Percentiles rank a stretch among this genome's conserved stretches.
These are phyloP conservation scores for Sporothrix dimorphospora DNA, from an alignment of 2,329 filamentous ascomycete genomes.

Conservation along the genomic window DNA sequence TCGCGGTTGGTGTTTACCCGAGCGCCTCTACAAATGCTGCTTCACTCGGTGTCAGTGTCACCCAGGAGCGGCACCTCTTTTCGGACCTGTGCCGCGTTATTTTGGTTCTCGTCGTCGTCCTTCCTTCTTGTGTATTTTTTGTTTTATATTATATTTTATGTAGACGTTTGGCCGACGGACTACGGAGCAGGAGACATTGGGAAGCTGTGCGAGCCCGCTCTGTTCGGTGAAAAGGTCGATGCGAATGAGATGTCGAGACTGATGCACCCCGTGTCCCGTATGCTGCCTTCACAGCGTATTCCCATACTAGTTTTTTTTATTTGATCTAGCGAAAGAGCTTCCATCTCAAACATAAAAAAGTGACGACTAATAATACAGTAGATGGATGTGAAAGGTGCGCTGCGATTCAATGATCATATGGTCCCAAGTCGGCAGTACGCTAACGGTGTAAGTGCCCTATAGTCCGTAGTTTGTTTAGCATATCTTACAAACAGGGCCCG, in stretches of 20 bases:
- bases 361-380: no score
- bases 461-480: no score
- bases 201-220: not conserved
- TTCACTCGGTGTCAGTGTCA: not conserved
- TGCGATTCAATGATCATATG: no score
- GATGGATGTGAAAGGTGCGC: no score
- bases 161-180: not conserved
- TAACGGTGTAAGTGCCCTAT: no score
- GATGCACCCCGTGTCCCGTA: not conserved
- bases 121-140: not conserved
- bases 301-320: not conserved
- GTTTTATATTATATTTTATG: not conserved
- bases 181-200: not conserved
- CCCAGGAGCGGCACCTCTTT: not conserved
- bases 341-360: not conserved
- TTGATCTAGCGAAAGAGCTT: not conserved
- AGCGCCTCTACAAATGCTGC: not conserved
- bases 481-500: no score
- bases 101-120: not conserved
- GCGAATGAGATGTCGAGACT: not conserved
- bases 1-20: constrained; percentile 16
- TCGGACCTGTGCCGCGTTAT: not conserved
- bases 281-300: not conserved
- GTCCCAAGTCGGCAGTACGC: no score
- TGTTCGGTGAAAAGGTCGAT: not conserved